Evolutionary conservation across 1,139 yeast genomes (phyloP).

Genomic region (Yamadazyma trypodendri): DNA sequence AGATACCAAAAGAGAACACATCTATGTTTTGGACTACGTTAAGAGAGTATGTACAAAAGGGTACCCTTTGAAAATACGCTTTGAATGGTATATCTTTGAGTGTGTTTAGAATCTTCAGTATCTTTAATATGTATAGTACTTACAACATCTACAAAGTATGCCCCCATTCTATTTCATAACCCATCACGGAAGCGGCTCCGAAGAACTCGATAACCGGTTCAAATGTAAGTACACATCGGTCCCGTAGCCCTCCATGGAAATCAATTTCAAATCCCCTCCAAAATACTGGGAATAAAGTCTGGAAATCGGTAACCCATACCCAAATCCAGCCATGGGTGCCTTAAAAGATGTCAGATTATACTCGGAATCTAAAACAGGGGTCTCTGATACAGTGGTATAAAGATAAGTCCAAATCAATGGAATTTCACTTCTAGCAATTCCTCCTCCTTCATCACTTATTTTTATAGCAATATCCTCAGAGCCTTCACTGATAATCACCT

Average conservation of each 20-base stretch:
- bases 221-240: constrained; percentile 88
- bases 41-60: too few relatives aligned
- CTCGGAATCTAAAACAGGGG: constrained; percentile 67
- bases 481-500: constrained; percentile 88
- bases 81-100: too few relatives aligned
- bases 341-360: constrained; percentile 56
- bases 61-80: too few relatives aligned
- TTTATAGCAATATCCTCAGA: constrained; percentile 91
- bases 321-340: constrained; percentile 95
- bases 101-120: too few relatives aligned
- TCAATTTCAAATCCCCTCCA: constrained; percentile 85
- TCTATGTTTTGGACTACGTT: too few relatives aligned
- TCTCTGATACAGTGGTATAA: constrained; percentile 80
- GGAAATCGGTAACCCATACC: constrained; percentile 87
- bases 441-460: constrained; percentile 93
- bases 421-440: constrained; percentile 80
- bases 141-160: neutral
- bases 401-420: constrained; percentile 90
- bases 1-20: too few relatives aligned
- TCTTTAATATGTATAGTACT: too few relatives aligned
- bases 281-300: constrained; percentile 85
- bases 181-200: constrained; percentile 45
- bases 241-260: constrained; percentile 93
- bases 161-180: too few relatives aligned
- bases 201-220: constrained; percentile 51